Percentiles rank a stretch among this genome's conserved stretches.
phyloP scores from a whole-genome alignment of 768 basidiomycete genomes.

The Termitomyces heimii region DNA sequence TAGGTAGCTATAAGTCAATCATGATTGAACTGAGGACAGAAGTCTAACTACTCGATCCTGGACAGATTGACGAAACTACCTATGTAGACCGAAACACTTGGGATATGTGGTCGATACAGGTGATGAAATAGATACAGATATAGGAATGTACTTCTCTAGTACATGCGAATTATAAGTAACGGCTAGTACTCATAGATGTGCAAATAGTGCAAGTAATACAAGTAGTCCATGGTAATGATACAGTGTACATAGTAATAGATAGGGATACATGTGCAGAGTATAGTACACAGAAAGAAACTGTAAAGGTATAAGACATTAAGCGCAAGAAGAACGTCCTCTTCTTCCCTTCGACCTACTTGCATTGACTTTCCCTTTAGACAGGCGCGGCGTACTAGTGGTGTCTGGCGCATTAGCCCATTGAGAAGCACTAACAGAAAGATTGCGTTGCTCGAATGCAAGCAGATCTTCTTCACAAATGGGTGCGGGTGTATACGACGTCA shows the following conservation, averaged over 20 bases:
- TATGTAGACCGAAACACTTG: too few relatives aligned
- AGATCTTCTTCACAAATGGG: not conserved
- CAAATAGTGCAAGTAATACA: not conserved
- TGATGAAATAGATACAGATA: not conserved
- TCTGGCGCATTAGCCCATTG: conserved; percentile 1
- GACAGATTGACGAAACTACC: too few relatives aligned
- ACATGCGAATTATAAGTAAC: not conserved
- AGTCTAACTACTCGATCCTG: too few relatives aligned
- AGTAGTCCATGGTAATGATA: not conserved
- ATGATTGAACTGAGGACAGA: too few relatives aligned
- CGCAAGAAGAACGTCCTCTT: not conserved
- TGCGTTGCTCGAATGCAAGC: not conserved
- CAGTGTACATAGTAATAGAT: not conserved
- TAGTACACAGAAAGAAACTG: not conserved
- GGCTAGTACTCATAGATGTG: not conserved
- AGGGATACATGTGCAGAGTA: not conserved
- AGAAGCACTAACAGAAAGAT: not conserved
- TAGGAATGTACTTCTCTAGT: not conserved
- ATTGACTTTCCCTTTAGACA: not conserved
- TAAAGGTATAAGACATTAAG: not conserved
- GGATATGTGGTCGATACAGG: too few relatives aligned
- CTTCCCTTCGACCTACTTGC: not conserved
- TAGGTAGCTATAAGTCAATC: too few relatives aligned
- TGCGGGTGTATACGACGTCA: not conserved
- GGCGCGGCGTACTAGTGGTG: not conserved